Percentiles rank a stretch among this genome's conserved stretches.
These are phyloP conservation scores for Magnusiomyces paraingens DNA, from an alignment of 1,139 yeast species.

Conservation along the genomic window DNA sequence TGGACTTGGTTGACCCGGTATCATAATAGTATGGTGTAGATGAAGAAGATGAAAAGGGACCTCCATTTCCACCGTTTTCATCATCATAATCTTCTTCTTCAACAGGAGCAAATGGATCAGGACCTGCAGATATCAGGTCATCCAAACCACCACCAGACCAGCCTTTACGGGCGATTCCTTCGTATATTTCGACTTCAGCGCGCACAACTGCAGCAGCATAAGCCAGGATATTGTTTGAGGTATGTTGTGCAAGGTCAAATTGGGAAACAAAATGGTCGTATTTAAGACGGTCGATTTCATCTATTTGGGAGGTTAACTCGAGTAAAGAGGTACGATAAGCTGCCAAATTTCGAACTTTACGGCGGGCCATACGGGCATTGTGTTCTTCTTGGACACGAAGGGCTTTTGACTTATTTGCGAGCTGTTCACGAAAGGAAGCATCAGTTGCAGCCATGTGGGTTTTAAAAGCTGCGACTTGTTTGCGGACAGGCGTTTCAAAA, in stretches of 20 bases:
- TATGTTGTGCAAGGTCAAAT: constrained; percentile 53
- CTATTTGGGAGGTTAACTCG: constrained; percentile 65
- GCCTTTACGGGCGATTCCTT: constrained; percentile 75
- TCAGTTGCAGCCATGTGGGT: constrained; percentile 39
- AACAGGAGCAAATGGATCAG: constrained; percentile 37
- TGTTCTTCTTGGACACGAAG: constrained; percentile 52
- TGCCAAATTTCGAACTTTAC: constrained; percentile 44
- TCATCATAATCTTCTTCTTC: constrained; percentile 19
- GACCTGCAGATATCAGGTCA: constrained; percentile 43
- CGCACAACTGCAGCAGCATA: constrained; percentile 60
- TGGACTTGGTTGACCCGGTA: neutral
- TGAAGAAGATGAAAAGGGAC: constrained; percentile 15
- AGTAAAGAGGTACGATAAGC: constrained; percentile 59
- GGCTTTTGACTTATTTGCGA: constrained; percentile 47
- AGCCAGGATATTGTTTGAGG: constrained; percentile 48
- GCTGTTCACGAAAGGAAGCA: constrained; percentile 46
- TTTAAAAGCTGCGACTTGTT: constrained; percentile 22
- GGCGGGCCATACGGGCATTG: constrained; percentile 48
- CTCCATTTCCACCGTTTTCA: constrained; percentile 32
- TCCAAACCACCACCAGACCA: constrained; percentile 86
- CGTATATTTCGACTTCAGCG: constrained; percentile 76
- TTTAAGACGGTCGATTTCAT: constrained; percentile 69
- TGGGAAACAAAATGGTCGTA: constrained; percentile 62
- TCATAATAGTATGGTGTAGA: neutral
- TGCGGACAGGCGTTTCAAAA: constrained; percentile 51